Evolutionary conservation across 495 filamentous ascomycete genomes (phyloP).

Genomic region (Aspergillus sclerotioniger): DNA sequence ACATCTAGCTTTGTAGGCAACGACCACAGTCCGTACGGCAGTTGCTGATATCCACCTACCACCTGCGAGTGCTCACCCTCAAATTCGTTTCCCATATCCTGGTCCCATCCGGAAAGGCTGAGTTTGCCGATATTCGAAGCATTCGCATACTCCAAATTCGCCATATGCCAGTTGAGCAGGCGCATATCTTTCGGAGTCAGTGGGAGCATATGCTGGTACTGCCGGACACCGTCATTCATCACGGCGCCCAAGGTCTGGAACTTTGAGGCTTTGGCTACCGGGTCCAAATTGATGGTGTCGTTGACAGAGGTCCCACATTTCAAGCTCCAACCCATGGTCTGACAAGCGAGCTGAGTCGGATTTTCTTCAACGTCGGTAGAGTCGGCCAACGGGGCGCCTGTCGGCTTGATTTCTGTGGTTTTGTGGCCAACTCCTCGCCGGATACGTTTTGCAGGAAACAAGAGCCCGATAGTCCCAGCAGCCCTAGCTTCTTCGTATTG

Average conservation of each 20-base stretch:
- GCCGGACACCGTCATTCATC: slow-evolving; percentile 82
- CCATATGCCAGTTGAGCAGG: slow-evolving; percentile 96
- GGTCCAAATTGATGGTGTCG: slow-evolving; percentile 72
- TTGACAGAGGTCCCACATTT: slow-evolving; percentile 61
- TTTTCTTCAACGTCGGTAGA: slow-evolving; percentile 60
- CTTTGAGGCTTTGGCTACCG: slow-evolving; percentile 54
- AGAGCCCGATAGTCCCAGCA: slow-evolving; percentile 40
- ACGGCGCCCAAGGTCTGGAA: slow-evolving; percentile 79
- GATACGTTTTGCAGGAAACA: slow-evolving; percentile 41
- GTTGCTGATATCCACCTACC: slow-evolving; percentile 86
- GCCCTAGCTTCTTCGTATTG: slow-evolving; percentile 61
- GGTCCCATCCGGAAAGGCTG: slow-evolving; percentile 91
- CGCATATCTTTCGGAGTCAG: slow-evolving; percentile 83
- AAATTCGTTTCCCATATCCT: slow-evolving; percentile 96
- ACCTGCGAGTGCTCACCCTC: slow-evolving; percentile 91
- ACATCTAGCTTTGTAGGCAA: slow-evolving; percentile 78
- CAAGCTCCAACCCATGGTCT: slow-evolving; percentile 77
- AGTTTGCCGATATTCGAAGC: slow-evolving; percentile 81
- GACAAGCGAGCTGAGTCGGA: slow-evolving; percentile 66
- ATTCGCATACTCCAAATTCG: slow-evolving; percentile 97
- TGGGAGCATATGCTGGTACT: slow-evolving; percentile 81
- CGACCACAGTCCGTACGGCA: slow-evolving; percentile 77
- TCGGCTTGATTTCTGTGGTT: slow-evolving; percentile 39
- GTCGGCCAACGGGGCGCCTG: slow-evolving; percentile 50
- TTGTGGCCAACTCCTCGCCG: slow-evolving; percentile 47